Evolutionary conservation across 257 asterid species (phyloP), one percentile per base, ranked within the genome.

Genomic region (Henckelia pumila): DNA sequence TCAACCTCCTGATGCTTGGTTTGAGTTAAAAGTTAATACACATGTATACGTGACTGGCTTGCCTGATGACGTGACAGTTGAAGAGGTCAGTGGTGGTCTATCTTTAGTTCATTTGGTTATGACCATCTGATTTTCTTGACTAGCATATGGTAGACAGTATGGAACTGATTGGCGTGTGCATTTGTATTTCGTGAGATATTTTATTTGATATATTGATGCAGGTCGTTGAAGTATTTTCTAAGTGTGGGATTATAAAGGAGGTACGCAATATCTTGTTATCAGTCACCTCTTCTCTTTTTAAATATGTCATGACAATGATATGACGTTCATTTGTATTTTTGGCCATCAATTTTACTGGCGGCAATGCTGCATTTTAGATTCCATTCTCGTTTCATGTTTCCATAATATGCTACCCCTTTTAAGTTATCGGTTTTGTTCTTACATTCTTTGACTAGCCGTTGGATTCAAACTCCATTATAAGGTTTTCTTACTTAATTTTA

Each of bases 1-100:
- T 81, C 84, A 88, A 75, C 96, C 99, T 66, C 99, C 99, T 22
- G 96, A 88, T 64, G 76, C 92, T 79, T 94, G 99, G 99, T 94
- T 94, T 33, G 97, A 94, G 74, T 80, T 91, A 82, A 94, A 94
- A 83, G 97, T 94, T 40, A 94, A 94, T 75, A 94, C 99, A 9
- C 95, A 91, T 79, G 93, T 94, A n/a, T 94, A 94, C 59, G 82
- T 94, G 7, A 91, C 89, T 1, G 99, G 99, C 61, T 85, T 94
- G 88, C 99, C 99, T 8, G 96, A 91, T 4, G 97, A 94, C 79
- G 96, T 91, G 68, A 88, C 89, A 58, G 61, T 69, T 44, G 99
- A 91, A 26, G 97, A 94, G 99, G 97, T 88, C 16, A 80, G 91
- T 76, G 52, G n/a, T 68, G 40, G 32, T 62, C 33, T 30, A 49